A percentile compares a stretch with the other conserved stretches of the same genome.
Evolutionary conservation across 805 yeast species (phyloP).

Genomic region (Ogataea nonfermentans): DNA sequence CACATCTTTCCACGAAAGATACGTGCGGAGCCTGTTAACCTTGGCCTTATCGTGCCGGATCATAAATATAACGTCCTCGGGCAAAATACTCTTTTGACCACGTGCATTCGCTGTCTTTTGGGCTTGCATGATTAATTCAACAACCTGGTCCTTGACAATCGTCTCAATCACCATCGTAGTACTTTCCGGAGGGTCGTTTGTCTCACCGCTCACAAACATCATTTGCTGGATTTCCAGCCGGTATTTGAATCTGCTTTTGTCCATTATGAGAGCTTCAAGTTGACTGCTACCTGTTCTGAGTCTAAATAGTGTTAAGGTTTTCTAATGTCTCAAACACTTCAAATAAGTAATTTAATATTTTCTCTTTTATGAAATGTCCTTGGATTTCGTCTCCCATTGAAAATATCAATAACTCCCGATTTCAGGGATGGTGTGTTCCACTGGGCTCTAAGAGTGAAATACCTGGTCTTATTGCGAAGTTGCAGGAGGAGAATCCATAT

Average conservation of each 20-base stretch:
- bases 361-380: slow-evolving; percentile 7
- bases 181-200: slow-evolving; percentile 89
- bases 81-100: slow-evolving; percentile 79
- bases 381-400: slow-evolving; percentile 44
- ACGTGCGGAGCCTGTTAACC: slow-evolving; percentile 86
- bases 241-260: slow-evolving; percentile 61
- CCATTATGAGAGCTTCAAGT: slow-evolving; percentile 5
- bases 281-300: neutral
- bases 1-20: slow-evolving; percentile 94
- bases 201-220: slow-evolving; percentile 98
- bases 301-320: neutral
- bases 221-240: slow-evolving; percentile 93
- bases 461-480: slow-evolving; percentile 38
- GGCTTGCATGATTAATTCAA: slow-evolving; percentile 75
- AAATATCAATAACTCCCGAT: slow-evolving; percentile 57
- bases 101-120: slow-evolving; percentile 73
- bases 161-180: slow-evolving; percentile 94
- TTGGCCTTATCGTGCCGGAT: slow-evolving; percentile 93
- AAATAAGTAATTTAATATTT: slow-evolving; percentile 1
- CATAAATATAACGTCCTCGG: slow-evolving; percentile 90
- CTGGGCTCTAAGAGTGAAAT: slow-evolving; percentile 43
- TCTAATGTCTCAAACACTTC: neutral
- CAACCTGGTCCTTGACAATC: slow-evolving; percentile 91
- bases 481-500: slow-evolving; percentile 45
- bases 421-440: slow-evolving; percentile 58